Evolutionary conservation across 2,329 filamentous ascomycete species (phyloP).

Genomic region (Piedraia hortae): DNA sequence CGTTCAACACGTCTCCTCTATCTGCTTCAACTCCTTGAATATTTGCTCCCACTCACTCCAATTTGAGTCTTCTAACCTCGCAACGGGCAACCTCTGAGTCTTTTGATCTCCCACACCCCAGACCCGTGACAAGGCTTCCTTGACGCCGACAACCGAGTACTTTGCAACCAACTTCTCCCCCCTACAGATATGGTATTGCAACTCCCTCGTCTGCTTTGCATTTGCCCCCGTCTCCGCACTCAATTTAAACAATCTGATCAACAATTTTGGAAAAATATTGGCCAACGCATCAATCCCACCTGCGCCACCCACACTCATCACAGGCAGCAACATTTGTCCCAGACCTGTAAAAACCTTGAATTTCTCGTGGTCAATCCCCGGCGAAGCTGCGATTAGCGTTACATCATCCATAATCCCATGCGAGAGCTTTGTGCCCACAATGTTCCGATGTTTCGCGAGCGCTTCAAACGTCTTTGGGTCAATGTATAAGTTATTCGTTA

Average conservation of each 20-base stretch:
- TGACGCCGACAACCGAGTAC: slow-evolving; percentile 35
- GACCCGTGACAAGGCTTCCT: slow-evolving; percentile 32
- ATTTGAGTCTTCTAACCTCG: slow-evolving; percentile 28
- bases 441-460: slow-evolving; percentile 35
- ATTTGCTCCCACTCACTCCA: slow-evolving; percentile 27
- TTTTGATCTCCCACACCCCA: slow-evolving; percentile 30
- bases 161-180: slow-evolving; percentile 34
- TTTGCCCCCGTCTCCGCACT: slow-evolving; percentile 15
- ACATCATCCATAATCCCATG: slow-evolving; percentile 40
- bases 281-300: slow-evolving; percentile 40
- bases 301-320: slow-evolving; percentile 32
- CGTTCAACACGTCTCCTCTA: slow-evolving; percentile 18
- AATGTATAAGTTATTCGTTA: slow-evolving; percentile 36
- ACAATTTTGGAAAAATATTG: slow-evolving; percentile 33
- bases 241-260: slow-evolving; percentile 29
- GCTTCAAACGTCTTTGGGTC: slow-evolving; percentile 28
- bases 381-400: slow-evolving; percentile 30
- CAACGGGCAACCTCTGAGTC: slow-evolving; percentile 30
- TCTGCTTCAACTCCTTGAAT: slow-evolving; percentile 18
- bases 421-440: slow-evolving; percentile 41
- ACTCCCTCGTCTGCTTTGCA: slow-evolving; percentile 22
- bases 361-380: slow-evolving; percentile 27
- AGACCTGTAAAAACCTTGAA: slow-evolving; percentile 37
- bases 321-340: slow-evolving; percentile 35
- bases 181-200: slow-evolving; percentile 33